A percentile compares a stretch with the other conserved stretches of the same genome.
Evolutionary conservation across 352 stramenopile species (phyloP).

Genomic region (Globisporangium mamillatum): DNA sequence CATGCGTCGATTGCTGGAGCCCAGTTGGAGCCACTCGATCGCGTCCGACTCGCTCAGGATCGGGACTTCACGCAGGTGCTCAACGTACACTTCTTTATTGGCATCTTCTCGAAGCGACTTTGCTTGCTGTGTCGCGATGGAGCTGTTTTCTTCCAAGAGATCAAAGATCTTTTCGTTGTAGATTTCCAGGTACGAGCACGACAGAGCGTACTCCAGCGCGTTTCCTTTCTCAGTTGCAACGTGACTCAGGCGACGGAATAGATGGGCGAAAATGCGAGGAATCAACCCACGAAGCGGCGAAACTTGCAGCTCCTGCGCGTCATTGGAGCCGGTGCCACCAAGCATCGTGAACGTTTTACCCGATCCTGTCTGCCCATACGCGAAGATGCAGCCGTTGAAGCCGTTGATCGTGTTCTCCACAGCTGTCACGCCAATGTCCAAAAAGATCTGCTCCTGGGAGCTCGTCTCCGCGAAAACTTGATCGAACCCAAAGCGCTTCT

Average conservation of each 20-base stretch:
- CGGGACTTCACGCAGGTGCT: constrained; percentile 63
- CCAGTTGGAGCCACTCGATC: constrained; percentile 70
- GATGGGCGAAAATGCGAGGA: constrained; percentile 78
- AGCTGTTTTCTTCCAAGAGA: constrained; percentile 62
- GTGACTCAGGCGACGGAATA: constrained; percentile 62
- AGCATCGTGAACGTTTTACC: constrained; percentile 91
- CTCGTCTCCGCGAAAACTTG: constrained; percentile 67
- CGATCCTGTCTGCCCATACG: constrained; percentile 86
- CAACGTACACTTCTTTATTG: constrained; percentile 78
- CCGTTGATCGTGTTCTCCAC: constrained; percentile 83
- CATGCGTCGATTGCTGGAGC: constrained; percentile 89
- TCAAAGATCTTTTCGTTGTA: constrained; percentile 92
- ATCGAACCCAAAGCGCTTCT: constrained; percentile 87
- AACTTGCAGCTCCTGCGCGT: constrained; percentile 42
- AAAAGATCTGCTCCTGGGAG: constrained; percentile 79
- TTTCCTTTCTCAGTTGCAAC: constrained; percentile 41
- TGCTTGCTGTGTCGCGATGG: constrained; percentile 37
- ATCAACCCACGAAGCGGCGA: constrained; percentile 70
- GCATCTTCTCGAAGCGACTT: constrained; percentile 78
- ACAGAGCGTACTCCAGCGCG: constrained; percentile 54
- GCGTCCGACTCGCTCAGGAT: constrained; percentile 65
- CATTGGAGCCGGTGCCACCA: constrained; percentile 30
- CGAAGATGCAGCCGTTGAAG: constrained; percentile 90
- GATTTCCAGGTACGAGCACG: constrained; percentile 89
- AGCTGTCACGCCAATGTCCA: constrained; percentile 63